Percentiles rank a stretch among this genome's conserved stretches.
phyloP scores from a whole-genome alignment of 805 yeast genomes.

The Wickerhamiella lipophila region DNA sequence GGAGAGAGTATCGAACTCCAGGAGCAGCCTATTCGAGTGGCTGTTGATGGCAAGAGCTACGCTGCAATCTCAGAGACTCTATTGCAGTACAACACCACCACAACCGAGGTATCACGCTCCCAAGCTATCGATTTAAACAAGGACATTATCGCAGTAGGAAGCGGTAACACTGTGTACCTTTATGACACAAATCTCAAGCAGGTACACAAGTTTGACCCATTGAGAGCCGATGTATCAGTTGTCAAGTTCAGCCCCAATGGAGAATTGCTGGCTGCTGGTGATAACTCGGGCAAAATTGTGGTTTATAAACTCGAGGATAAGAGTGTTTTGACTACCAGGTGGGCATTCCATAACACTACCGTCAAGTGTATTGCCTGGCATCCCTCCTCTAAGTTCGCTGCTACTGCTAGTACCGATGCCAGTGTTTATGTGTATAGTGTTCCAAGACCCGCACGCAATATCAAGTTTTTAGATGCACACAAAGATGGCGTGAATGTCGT shows the following conservation, averaged over 20 bases:
- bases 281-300: conserved; percentile 72
- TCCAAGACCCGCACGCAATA: conserved; percentile 59
- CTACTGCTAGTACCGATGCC: conserved; percentile 76
- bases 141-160: conserved; percentile 39
- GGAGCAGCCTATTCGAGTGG: conserved; percentile 41
- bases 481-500: conserved; percentile 75
- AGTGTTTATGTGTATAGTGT: conserved; percentile 70
- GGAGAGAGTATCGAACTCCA: conserved; percentile 27
- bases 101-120: conserved; percentile 28
- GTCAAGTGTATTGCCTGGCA: conserved; percentile 74
- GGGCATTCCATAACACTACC: conserved; percentile 90
- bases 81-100: conserved; percentile 28
- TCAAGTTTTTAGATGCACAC: conserved; percentile 68
- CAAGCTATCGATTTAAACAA: conserved; percentile 36
- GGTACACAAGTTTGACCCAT: conserved; percentile 31
- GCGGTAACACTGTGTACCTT: conserved; percentile 34
- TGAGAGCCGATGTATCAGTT: conserved; percentile 51
- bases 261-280: conserved; percentile 68
- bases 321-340: conserved; percentile 58
- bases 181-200: conserved; percentile 29
- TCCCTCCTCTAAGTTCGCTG: conserved; percentile 54
- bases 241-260: conserved; percentile 62
- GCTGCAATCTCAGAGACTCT: conserved; percentile 36
- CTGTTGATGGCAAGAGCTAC: conserved; percentile 29
- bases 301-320: conserved; percentile 47